Evolutionary conservation across 768 basidiomycete species (phyloP).

Genomic region (Jaapia argillacea): DNA sequence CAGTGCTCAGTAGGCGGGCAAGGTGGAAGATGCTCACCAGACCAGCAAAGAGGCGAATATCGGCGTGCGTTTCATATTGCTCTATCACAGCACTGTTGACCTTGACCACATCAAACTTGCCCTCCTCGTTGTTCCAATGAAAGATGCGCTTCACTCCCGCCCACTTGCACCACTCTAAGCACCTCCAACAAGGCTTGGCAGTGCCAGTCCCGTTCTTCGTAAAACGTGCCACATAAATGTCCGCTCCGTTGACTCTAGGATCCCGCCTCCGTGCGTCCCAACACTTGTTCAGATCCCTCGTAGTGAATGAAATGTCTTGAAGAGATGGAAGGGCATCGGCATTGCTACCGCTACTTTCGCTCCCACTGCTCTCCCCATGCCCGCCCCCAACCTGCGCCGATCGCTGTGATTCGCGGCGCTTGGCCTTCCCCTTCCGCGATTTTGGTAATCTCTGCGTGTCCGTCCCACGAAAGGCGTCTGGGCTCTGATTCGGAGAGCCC

Average conservation of each 20-base stretch:
- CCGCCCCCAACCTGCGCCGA: not conserved
- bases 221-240: constrained; percentile 43
- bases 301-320: constrained; percentile 4
- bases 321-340: too few relatives aligned
- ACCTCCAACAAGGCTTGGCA: constrained; percentile 46
- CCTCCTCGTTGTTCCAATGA: constrained; percentile 33
- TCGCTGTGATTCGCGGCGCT: too few relatives aligned
- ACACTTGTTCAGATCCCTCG: constrained; percentile 13
- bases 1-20: too few relatives aligned
- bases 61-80: constrained; percentile 36
- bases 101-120: constrained; percentile 33
- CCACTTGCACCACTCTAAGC: constrained; percentile 47
- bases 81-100: constrained; percentile 29
- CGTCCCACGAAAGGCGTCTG: too few relatives aligned
- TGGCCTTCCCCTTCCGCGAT: too few relatives aligned
- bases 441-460: too few relatives aligned
- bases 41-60: constrained; percentile 30
- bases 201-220: constrained; percentile 39
- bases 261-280: constrained; percentile 28
- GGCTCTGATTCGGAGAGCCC: not conserved
- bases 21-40: constrained; percentile 24
- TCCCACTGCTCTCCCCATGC: constrained; percentile 6
- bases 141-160: constrained; percentile 47
- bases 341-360: constrained; percentile 4
- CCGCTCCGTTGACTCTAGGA: constrained; percentile 37